Evolutionary conservation across 441 rosid genomes (phyloP), one percentile per base, ranked within the genome.

Genomic region (Codiaeum variegatum): DNA sequence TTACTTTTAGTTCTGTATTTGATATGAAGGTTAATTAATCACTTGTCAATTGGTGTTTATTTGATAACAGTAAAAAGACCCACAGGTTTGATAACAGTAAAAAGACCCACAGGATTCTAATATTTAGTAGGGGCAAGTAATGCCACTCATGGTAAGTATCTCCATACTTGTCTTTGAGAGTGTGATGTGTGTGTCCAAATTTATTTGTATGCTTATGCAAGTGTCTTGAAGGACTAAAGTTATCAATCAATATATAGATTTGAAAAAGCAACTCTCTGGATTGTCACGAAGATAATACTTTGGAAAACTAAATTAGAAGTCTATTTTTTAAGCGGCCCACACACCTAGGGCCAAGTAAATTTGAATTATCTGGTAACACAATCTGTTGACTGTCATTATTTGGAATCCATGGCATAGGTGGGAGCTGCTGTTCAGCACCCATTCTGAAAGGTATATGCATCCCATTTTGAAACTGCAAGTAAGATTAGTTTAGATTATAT

Each of bases 371-470:
- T 28, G 81, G 71, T 63, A 83, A 26, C 71, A 83, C 74, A 68
- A 82, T 77, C 16, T 78, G 88, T 64, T 81, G 78, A 73, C 56
- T 73, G 62, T 81, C 91, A 75, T 80, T 80, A 36, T 68, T 81
- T 21, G 84, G 81, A 77, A 89, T 76, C 94, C 92, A 89, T 13
- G 87, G 71, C 67, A 86, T 69, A 69, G 81, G 81, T 80, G 85
- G 87, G 58, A 89, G 81, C 72, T 87, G 91, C 80, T 87, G 91
- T 78, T 88, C 90, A 36, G 83, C 72, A 19, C 86, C 81, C 82
- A 85, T 68, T 73, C 90, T 78, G 49, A 82, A 86, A 64, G 91
- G 87, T 46, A 82, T 58, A 72, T 82, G 87, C 78, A 85, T 85
- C 58, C 81, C 87, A 49, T 77, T 85, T 72, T 85, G 93, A 67